Evolutionary conservation across 2,329 filamentous ascomycete species (phyloP).

Genomic region (Xylariaceae sp.): DNA sequence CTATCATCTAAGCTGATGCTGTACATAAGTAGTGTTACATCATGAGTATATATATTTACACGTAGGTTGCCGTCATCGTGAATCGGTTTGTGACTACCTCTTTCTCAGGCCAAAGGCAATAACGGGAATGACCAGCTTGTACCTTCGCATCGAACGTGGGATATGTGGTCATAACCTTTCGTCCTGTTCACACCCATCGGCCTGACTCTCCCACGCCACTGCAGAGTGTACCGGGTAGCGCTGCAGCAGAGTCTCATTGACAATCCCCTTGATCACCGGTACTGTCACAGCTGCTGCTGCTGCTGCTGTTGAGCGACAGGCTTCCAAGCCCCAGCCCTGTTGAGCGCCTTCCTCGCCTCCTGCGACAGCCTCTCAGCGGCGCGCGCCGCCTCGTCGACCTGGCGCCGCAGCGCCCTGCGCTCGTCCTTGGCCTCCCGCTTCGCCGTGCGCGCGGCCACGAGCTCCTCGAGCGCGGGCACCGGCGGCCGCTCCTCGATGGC

Average conservation of each 20-base stretch:
- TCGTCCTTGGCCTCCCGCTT: conserved; percentile 31
- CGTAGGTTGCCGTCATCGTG: background rate
- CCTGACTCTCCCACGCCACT: no score
- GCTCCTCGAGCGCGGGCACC: conserved; percentile 69
- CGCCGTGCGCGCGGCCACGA: conserved; percentile 56
- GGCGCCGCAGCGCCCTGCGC: conserved; percentile 20
- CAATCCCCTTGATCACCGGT: no score
- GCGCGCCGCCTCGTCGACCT: background rate
- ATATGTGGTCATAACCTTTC: background rate
- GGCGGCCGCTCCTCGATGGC: conserved; percentile 68
- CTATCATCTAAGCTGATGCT: conserved; percentile 6
- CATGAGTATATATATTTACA: conserved; percentile 23
- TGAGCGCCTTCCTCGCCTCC: background rate
- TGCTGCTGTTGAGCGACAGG: no score
- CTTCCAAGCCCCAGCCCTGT: background rate
- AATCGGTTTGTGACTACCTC: background rate
- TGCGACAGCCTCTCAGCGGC: background rate
- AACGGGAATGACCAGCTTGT: background rate
- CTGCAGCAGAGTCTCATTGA: no score
- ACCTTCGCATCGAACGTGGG: no score
- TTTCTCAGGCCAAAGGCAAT: background rate
- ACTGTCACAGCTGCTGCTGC: no score
- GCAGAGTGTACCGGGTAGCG: no score
- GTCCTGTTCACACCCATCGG: no score
- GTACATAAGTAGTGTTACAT: conserved; percentile 30